Evolutionary conservation across 257 asterid genomes (phyloP).

Genomic region (Ilex aquifolium): DNA sequence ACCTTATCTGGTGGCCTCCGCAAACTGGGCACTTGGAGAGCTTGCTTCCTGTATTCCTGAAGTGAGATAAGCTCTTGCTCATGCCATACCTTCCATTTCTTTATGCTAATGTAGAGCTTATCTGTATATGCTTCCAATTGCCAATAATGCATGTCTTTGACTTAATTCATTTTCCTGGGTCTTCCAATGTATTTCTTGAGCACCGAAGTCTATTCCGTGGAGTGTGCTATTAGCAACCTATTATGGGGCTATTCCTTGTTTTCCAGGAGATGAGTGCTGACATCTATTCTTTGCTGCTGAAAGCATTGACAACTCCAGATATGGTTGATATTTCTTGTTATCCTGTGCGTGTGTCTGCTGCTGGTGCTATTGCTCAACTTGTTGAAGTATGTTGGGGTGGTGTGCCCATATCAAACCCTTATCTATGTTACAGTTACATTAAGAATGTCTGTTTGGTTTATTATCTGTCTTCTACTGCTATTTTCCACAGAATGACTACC

Average conservation of each 20-base stretch:
- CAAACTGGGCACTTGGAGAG: constrained; percentile 44
- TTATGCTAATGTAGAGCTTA: neutral
- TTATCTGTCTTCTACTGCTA: constrained; percentile 1
- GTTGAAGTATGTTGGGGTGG: constrained; percentile 27
- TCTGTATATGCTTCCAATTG: neutral
- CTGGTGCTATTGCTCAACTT: constrained; percentile 38
- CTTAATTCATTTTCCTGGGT: neutral
- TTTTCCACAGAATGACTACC: constrained; percentile 33
- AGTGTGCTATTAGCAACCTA: neutral
- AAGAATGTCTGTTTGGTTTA: neutral
- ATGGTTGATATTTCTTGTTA: constrained; percentile 25
- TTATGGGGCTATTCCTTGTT: neutral
- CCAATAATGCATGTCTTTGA: neutral
- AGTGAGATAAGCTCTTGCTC: constrained; percentile 16
- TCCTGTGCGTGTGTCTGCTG: constrained; percentile 39
- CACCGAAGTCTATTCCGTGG: neutral
- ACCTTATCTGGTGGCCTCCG: constrained; percentile 38
- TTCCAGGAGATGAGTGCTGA: constrained; percentile 33
- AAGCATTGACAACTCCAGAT: constrained; percentile 30
- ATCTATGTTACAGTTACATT: neutral
- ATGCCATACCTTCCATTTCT: neutral
- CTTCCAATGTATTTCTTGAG: neutral
- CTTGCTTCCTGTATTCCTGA: constrained; percentile 38
- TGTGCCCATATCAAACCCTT: neutral
- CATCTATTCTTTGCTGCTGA: constrained; percentile 27